These are phyloP conservation scores for Macrocybe gigantea DNA, from an alignment of 768 basidiomycete species.

Conservation along the genomic window DNA sequence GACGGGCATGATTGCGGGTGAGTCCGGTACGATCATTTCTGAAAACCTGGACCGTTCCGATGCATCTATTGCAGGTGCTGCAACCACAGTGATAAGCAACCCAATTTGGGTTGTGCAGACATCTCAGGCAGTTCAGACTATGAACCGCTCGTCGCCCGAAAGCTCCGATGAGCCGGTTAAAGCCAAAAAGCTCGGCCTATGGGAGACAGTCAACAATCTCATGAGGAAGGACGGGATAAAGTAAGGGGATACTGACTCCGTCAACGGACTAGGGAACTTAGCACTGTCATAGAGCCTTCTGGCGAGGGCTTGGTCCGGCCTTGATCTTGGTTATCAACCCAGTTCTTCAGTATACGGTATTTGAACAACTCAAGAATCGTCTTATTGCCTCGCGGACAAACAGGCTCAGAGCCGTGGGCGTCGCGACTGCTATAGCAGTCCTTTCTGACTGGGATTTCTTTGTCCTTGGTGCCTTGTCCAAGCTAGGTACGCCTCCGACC, in stretches of 20 bases:
- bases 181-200: slow-evolving; percentile 50
- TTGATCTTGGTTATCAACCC: slow-evolving; percentile 92
- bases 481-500: slow-evolving; percentile 53
- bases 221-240: slow-evolving; percentile 62
- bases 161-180: slow-evolving; percentile 20
- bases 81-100: slow-evolving; percentile 85
- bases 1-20: slow-evolving; percentile 83
- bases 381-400: slow-evolving; percentile 59
- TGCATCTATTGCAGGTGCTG: slow-evolving; percentile 55
- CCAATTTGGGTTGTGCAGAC: slow-evolving; percentile 98
- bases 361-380: slow-evolving; percentile 91
- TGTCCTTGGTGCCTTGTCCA: slow-evolving; percentile 89
- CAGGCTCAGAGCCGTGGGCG: slow-evolving; percentile 40
- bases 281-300: slow-evolving; percentile 56
- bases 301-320: slow-evolving; percentile 93
- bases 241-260: slow-evolving; percentile 14
- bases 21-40: slow-evolving; percentile 2
- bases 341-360: slow-evolving; percentile 89
- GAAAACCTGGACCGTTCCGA: neutral
- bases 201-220: slow-evolving; percentile 66
- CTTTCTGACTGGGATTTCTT: slow-evolving; percentile 90
- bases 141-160: slow-evolving; percentile 27
- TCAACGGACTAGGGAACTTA: neutral
- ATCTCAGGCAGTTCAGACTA: slow-evolving; percentile 69
- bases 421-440: slow-evolving; percentile 37